Base-by-base conservation (phyloP, 768 basidiomycete genomes). In the Sarcodon aspratus region DNA sequence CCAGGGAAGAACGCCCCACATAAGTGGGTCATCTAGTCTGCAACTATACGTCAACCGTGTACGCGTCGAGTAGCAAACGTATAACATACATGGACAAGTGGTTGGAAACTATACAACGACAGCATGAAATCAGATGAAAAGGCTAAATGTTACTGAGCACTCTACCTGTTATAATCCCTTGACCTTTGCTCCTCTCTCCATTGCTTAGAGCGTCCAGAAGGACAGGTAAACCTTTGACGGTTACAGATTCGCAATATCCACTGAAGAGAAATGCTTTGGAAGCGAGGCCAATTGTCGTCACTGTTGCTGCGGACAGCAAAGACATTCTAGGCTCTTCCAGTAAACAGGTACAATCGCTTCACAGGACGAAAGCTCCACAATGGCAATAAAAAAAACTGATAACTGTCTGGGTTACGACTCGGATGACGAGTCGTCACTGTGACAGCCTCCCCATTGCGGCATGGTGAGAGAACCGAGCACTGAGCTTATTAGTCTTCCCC, bases 1-100 rank as follows among this genome's bases (percentile, higher is more conserved):
- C 18, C 74, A 58, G 0, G 92, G 91, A 45, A 92, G 78, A 13
- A 85, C 67, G 4, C 91, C 91, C 94, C 94, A 98, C n/a, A 73
- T 72, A 43, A 93, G 61, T 2, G 88, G 87, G 57, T 90, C 88
- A 58, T 92, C 89, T 46, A 89, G 70, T 17, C 86, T 92, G 58
- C 35, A 52, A 17, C 51, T 50, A 21, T 32, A 17, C 31, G 46
- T 31, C 36, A 21, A 34, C 9, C 21, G 5, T 12, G 12, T 35
- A 11, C 46, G 21, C 33, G 51, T 44, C 12, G 12, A 6, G 35
- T 13, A 33, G 31, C 40, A 33, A 45, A 50, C 45, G 51, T 55
- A 49, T 17, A 42, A 70, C 81, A 49, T 61, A 92, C 82, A 90
- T 93, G 45, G 94, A 96, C 48, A 94, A 80, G 60, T 98, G 94